Evolutionary conservation across 2,329 filamentous ascomycete species (phyloP).

Genomic region (Gyromitra esculenta): DNA sequence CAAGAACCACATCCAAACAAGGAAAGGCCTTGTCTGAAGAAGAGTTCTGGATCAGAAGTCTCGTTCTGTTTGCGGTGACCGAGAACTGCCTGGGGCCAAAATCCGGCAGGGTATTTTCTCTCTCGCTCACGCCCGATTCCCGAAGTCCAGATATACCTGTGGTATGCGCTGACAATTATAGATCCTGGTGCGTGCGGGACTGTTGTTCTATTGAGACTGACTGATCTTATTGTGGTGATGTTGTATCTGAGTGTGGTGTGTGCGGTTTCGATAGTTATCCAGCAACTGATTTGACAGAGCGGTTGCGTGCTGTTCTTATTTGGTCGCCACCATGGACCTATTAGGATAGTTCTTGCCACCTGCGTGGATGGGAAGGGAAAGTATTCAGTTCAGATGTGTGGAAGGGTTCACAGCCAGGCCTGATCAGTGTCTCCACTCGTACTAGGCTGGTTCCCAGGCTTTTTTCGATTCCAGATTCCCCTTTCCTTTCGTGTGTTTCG

Average conservation of each 20-base stretch:
- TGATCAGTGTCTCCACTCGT: not conserved
- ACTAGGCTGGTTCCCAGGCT: conserved; percentile 26
- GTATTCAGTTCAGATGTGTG: conserved; percentile 1
- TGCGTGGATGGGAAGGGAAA: not conserved
- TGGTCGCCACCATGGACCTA: conserved; percentile 26
- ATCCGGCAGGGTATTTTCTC: conserved; percentile 12
- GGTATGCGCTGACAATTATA: conserved; percentile 24
- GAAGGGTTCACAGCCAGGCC: not conserved
- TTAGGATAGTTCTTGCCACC: conserved; percentile 23
- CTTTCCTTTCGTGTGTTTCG: conserved; percentile 48
- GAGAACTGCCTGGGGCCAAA: conserved; percentile 16
- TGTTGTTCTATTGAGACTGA: conserved; percentile 4
- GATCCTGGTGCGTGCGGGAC: conserved; percentile 12
- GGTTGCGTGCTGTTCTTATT: conserved; percentile 28
- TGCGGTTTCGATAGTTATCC: conserved; percentile 30
- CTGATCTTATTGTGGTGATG: conserved; percentile 5
- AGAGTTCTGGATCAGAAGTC: conserved; percentile 14
- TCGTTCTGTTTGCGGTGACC: not conserved
- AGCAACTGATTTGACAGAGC: conserved; percentile 29
- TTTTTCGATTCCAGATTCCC: conserved; percentile 17
- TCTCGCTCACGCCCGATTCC: not conserved
- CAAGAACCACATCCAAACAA: conserved; percentile 30
- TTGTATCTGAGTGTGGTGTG: conserved; percentile 14
- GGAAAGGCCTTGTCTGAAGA: conserved; percentile 8
- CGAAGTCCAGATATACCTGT: not conserved